Evolutionary conservation across 2,329 filamentous ascomycete species (phyloP).

Genomic region (Sarocladium strictum): DNA sequence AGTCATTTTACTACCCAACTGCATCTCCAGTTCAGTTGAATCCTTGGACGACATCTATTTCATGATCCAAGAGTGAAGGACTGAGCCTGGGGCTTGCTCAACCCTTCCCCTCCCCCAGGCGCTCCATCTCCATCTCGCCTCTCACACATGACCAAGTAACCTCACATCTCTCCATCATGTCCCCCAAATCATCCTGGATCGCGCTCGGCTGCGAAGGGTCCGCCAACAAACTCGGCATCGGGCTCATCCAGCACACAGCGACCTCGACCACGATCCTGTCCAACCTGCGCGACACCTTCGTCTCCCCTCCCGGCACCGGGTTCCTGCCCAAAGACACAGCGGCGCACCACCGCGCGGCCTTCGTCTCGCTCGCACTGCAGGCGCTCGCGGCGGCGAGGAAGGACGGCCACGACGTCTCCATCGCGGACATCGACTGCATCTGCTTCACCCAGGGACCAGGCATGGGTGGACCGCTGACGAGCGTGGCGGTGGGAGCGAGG

Average conservation of each 20-base stretch:
- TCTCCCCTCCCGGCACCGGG: constrained; percentile 84
- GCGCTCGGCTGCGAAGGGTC: constrained; percentile 74
- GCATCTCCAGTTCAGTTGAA: too few relatives aligned
- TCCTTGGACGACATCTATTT: too few relatives aligned
- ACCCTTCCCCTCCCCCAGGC: too few relatives aligned
- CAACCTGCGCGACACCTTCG: constrained; percentile 92
- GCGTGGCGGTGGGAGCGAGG: constrained; percentile 79
- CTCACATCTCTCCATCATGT: constrained; percentile 12
- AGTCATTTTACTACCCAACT: too few relatives aligned
- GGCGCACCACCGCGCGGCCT: constrained; percentile 80
- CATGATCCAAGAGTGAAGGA: too few relatives aligned
- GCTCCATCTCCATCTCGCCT: background rate
- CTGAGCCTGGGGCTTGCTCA: background rate
- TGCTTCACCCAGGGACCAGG: constrained; percentile 95
- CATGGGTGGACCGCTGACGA: constrained; percentile 89
- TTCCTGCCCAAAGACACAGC: constrained; percentile 97
- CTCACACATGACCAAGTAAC: background rate
- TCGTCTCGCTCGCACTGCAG: constrained; percentile 72
- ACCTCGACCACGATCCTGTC: constrained; percentile 64
- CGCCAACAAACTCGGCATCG: constrained; percentile 95
- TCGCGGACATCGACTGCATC: constrained; percentile 73
- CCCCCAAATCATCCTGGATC: constrained; percentile 36
- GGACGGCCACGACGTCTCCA: background rate
- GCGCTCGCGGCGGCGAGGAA: constrained; percentile 62
- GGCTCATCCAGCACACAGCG: constrained; percentile 74